phyloP scores from a whole-genome alignment of 2,329 filamentous ascomycete genomes.

The Curvularia sp. region DNA sequence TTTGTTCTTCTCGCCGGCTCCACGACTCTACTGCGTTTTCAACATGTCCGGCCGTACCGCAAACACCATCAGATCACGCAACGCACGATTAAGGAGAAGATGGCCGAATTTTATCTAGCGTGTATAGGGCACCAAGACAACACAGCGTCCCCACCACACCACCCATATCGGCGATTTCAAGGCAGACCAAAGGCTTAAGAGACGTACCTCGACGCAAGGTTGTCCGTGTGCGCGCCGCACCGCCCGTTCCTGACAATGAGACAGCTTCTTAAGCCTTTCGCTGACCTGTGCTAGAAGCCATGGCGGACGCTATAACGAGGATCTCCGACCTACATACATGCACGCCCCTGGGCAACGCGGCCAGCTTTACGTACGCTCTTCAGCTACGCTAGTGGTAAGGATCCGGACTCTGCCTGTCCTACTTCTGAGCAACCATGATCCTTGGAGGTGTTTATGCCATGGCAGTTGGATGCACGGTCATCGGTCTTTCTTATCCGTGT shows the following conservation, averaged over 20 bases:
- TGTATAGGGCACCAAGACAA: background rate
- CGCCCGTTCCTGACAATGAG: background rate
- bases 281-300: background rate
- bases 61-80: background rate
- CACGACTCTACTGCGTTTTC: background rate
- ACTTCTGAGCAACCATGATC: too few species aligned
- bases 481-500: too few species aligned
- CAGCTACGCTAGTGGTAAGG: background rate
- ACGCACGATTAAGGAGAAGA: background rate
- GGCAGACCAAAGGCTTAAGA: background rate
- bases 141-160: background rate
- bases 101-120: background rate
- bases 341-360: background rate
- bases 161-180: too few species aligned
- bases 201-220: background rate
- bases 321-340: background rate
- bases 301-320: background rate
- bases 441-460: background rate
- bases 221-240: background rate
- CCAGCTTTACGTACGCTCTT: too few species aligned
- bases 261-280: background rate
- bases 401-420: background rate
- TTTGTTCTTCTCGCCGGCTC: too few species aligned
- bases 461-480: too few species aligned
- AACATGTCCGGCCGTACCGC: background rate